Base-by-base conservation (phyloP, 345 rosid species). In the Salix brachista region DNA sequence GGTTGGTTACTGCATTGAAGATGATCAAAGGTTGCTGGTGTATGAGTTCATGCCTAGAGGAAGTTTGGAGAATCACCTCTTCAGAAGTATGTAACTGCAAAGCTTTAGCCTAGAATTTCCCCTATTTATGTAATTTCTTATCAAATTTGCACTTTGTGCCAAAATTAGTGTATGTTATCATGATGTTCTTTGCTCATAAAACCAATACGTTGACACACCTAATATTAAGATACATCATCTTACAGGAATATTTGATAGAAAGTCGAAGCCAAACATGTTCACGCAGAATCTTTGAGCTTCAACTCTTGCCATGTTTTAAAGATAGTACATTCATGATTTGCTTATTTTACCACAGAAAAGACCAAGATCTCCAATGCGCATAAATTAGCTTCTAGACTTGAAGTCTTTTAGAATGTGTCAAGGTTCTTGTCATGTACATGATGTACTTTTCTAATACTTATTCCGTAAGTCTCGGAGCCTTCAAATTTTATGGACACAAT, bases 51-150 rank as follows among this genome's bases (percentile, higher is more conserved):
- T 81, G 83, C 77, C 80, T 41, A 58, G 83, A 69, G 83, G 83
- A 73, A 76, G 83, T 73, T 81, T 81, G 78, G 77, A 76, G 77
- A 81, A 76, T 41, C 84, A 81, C 62, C 84, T 81, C 75, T 81
- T 81, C 60, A 73, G 81, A 77, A 81, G 84, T 77, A 77, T 61
- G 81, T 80, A 25, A 62, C n/a, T 65, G 25, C 67, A 56, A 42
- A 44, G 23, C 50, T 44, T 44, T 23, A 14, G 5, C 5, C 72
- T 58, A 5, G 12, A 17, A 41, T 73, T 64, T 69, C 1, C 25
- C 65, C n/a, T 26, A n/a, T 2, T 10, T 25, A 26, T 65, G 34
- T 18, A 6, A 30, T 65, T 65, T 19, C 69, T 18, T 65, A 8
- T 21, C 11, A 56, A 54, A n/a, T 56, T 56, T 21, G 30, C 30